Evolutionary conservation across 1,284 basidiomycete species (phyloP).

Genomic region (Moniliophthora roreri): DNA sequence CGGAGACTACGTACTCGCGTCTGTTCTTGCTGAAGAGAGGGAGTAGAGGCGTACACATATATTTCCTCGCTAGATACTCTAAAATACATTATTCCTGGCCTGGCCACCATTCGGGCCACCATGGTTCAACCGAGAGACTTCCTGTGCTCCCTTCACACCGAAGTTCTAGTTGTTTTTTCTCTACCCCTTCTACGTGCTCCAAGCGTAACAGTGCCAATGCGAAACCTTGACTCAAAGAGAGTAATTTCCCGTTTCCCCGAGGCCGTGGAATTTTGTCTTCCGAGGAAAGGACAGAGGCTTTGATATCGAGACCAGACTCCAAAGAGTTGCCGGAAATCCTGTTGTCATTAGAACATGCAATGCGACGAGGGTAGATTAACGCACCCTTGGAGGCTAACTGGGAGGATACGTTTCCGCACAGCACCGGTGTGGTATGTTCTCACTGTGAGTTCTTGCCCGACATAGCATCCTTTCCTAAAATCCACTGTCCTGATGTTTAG

Average conservation of each 20-base stretch:
- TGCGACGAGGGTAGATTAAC: conserved; percentile 5
- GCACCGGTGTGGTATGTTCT: conserved; percentile 95
- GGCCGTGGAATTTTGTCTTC: conserved; percentile 38
- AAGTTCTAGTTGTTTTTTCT: conserved; percentile 41
- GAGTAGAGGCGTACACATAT: neutral
- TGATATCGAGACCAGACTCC: conserved; percentile 33
- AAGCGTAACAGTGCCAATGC: conserved; percentile 72
- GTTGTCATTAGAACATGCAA: neutral
- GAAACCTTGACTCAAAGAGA: conserved; percentile 55
- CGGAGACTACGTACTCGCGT: conserved; percentile 78
- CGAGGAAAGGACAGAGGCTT: conserved; percentile 23
- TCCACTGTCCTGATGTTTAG: conserved; percentile 62
- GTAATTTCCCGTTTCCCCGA: conserved; percentile 67
- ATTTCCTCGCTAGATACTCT: too few species aligned
- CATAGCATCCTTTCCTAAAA: conserved; percentile 97
- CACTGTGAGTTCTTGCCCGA: conserved; percentile 97
- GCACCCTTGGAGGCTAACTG: conserved; percentile 57
- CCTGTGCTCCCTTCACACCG: conserved; percentile 29
- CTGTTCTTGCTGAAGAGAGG: conserved; percentile 62
- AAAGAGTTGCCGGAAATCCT: conserved; percentile 23
- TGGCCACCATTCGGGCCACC: conserved; percentile 77
- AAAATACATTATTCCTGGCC: neutral
- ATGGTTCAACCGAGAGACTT: conserved; percentile 51
- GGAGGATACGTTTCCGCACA: conserved; percentile 88
- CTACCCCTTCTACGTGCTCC: conserved; percentile 50